Base-by-base conservation (phyloP, 2,329 filamentous ascomycete genomes). In the Alternaria metachromatica region DNA sequence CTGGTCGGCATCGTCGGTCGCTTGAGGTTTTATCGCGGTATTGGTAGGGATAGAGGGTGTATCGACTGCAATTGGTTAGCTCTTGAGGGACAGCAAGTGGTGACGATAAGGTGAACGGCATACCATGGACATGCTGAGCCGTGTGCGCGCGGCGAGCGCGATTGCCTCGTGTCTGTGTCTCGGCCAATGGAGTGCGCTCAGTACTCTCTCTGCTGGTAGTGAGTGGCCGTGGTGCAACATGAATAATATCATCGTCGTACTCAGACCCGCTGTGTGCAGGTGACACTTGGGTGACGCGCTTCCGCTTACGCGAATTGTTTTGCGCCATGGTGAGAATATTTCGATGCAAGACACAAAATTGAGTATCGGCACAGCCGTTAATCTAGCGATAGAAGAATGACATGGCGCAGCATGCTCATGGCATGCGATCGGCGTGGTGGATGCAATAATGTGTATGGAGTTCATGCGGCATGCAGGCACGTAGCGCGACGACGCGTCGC, bases 301-400 rank as follows among this genome's bases (percentile, higher is more conserved):
- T 60, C 15, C 64, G 58, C 48, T 67, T 65, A 23, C 60, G 60
- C 21, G 30, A 50, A 12, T 15, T 25, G 7, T 12, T 23, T 21
- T 33, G 11, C 44, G 33, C 28, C 28, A 59, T 49, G 23, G 8
- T 44, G 53, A 21, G 13, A 21, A 13, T 44, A 33, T n/a, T 20
- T 15, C 25, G 23, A 20, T 21, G 12, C 18, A 5, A 57, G 30
- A 11, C 26, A 28, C 9, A 2, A 0, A 9, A 33, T 28, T 15
- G 9, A 21, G 11, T 9, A 30, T 45, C 2, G 25, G 15, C 10
- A 18, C 12, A 10, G 15, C 13, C 28, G 13, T 6, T 15, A 45
- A n/a, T 15, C 2, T 3, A 25, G 9, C 3, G 5, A 33, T 10
- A 20, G n/a, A n/a, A 20, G 5, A 28, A 8, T 13, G 4, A 10